Evolutionary conservation across 106 monocot genomes (phyloP).

Genomic region (Dioscorea dumetorum): DNA sequence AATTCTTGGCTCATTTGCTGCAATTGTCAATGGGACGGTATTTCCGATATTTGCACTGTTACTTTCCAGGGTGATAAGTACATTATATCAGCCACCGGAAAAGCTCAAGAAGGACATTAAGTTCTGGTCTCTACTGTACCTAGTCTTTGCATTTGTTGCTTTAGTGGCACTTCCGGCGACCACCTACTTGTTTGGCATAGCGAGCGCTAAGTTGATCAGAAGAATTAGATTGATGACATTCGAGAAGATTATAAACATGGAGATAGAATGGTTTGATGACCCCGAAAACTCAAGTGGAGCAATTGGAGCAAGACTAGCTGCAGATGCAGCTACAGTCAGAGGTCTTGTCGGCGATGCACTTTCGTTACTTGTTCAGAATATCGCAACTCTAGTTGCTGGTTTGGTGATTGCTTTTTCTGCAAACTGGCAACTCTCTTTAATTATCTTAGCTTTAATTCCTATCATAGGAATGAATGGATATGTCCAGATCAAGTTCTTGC

Average conservation of each 20-base stretch:
- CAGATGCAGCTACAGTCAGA: slow-evolving; percentile 50
- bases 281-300: slow-evolving; percentile 55
- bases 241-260: slow-evolving; percentile 59
- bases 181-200: slow-evolving; percentile 44
- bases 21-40: slow-evolving; percentile 32
- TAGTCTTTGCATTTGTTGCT: slow-evolving; percentile 26
- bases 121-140: slow-evolving; percentile 40
- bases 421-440: slow-evolving; percentile 47
- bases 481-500: slow-evolving; percentile 37
- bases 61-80: slow-evolving; percentile 33
- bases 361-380: slow-evolving; percentile 45
- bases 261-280: slow-evolving; percentile 59
- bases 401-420: slow-evolving; percentile 46
- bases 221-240: slow-evolving; percentile 62
- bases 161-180: slow-evolving; percentile 31
- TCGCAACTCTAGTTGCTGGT: slow-evolving; percentile 33
- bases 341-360: slow-evolving; percentile 59
- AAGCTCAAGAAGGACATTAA: slow-evolving; percentile 35
- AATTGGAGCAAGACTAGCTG: slow-evolving; percentile 47
- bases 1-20: slow-evolving; percentile 32
- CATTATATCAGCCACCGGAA: slow-evolving; percentile 45
- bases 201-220: slow-evolving; percentile 47
- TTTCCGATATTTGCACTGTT: slow-evolving; percentile 37
- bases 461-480: slow-evolving; percentile 46
- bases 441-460: slow-evolving; percentile 50